phyloP scores from a whole-genome alignment of 1,284 basidiomycete genomes.

The Leccinum angustisporum region DNA sequence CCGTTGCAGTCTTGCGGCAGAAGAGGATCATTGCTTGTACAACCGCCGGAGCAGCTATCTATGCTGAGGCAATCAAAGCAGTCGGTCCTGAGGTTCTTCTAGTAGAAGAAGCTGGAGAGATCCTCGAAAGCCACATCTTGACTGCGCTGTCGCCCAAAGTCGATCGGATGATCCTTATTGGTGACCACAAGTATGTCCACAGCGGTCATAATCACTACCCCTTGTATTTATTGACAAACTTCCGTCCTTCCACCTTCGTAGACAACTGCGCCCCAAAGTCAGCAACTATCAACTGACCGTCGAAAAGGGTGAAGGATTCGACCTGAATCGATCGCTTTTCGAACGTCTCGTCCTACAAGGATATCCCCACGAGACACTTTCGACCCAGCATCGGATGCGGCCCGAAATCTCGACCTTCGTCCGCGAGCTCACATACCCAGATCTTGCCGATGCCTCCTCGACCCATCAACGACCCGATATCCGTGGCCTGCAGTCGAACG shows the following conservation, averaged over 20 bases:
- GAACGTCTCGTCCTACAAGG: constrained; percentile 36
- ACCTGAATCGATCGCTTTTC: constrained; percentile 55
- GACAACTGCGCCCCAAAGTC: constrained; percentile 65
- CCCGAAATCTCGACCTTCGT: constrained; percentile 62
- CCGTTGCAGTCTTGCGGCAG: constrained; percentile 34
- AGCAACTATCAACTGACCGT: constrained; percentile 59
- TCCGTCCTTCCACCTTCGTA: constrained; percentile 22
- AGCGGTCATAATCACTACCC: not conserved
- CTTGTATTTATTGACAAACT: no score
- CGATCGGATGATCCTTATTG: constrained; percentile 60
- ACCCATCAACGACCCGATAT: constrained; percentile 49
- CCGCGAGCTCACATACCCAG: constrained; percentile 58
- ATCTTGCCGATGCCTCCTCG: constrained; percentile 50
- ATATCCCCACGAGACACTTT: constrained; percentile 55
- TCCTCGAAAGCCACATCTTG: constrained; percentile 63
- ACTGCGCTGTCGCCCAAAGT: constrained; percentile 47
- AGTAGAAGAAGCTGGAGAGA: constrained; percentile 71
- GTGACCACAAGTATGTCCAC: constrained; percentile 63
- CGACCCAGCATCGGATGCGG: constrained; percentile 63
- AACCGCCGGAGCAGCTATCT: constrained; percentile 64
- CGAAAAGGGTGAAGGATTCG: constrained; percentile 60
- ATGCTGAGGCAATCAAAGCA: constrained; percentile 42
- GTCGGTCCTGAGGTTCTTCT: constrained; percentile 50
- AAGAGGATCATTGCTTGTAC: constrained; percentile 66
- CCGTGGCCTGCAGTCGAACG: constrained; percentile 51